Evolutionary conservation across 2,329 filamentous ascomycete species (phyloP).

Genomic region (Ceratocystis albifundus): DNA sequence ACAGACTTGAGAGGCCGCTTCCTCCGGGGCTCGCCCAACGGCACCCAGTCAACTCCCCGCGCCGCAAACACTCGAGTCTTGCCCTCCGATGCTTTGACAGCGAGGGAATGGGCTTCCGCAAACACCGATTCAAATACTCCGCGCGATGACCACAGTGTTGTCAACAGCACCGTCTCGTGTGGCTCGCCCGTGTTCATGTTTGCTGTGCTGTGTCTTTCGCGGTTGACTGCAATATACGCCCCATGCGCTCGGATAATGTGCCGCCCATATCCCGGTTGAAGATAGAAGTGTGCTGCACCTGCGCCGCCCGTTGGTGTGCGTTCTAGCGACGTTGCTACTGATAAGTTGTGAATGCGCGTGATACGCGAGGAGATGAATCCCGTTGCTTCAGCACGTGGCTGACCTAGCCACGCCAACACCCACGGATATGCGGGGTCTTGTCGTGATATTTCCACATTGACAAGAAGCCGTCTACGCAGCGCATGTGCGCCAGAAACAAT

Average conservation of each 20-base stretch:
- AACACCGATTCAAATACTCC: constrained; percentile 87
- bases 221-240: constrained; percentile 75
- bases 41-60: constrained; percentile 71
- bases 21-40: constrained; percentile 69
- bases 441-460: constrained; percentile 90
- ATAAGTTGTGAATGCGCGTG: constrained; percentile 49
- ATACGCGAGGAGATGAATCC: constrained; percentile 49
- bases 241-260: constrained; percentile 79
- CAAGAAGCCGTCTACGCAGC: constrained; percentile 72
- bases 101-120: constrained; percentile 69
- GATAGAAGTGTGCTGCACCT: constrained; percentile 59
- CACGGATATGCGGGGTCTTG: constrained; percentile 88
- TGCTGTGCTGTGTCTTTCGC: constrained; percentile 74
- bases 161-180: constrained; percentile 87
- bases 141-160: constrained; percentile 78
- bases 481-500: constrained; percentile 60
- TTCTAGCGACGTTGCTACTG: constrained; percentile 44
- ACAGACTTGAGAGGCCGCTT: constrained; percentile 85
- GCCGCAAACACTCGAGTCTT: constrained; percentile 88
- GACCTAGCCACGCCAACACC: constrained; percentile 89
- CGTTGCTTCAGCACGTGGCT: constrained; percentile 52
- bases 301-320: constrained; percentile 48
- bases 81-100: constrained; percentile 69
- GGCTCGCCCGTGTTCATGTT: constrained; percentile 75
- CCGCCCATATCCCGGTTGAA: constrained; percentile 82